Conservation (phyloP, 169 alveolate species). For the Miamiensis avidus region DNA sequence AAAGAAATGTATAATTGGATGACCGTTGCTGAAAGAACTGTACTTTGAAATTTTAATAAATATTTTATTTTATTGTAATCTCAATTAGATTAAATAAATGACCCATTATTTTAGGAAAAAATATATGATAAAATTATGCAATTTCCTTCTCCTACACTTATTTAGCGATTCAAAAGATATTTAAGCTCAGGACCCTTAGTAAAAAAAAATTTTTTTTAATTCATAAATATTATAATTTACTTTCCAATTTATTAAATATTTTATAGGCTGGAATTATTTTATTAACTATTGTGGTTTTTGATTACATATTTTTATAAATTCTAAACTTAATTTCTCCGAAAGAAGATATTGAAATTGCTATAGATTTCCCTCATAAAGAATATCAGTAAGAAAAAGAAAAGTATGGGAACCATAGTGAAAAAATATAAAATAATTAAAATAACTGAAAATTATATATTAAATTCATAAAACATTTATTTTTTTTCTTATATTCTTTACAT, state of each 20-base stretch:
- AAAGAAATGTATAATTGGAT: constrained; percentile 84
- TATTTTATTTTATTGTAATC: not conserved
- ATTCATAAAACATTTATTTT: too few species aligned
- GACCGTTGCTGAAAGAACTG: constrained; percentile 83
- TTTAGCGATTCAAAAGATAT: constrained; percentile 23
- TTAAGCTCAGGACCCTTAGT: constrained; percentile 14
- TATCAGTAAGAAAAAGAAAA: constrained; percentile 27
- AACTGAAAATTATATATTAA: not conserved
- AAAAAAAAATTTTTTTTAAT: too few species aligned
- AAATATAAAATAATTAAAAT: too few species aligned
- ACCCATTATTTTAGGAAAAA: constrained; percentile 9
- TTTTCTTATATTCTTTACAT: not conserved
- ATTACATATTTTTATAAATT: constrained; percentile 18
- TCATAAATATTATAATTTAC: too few species aligned
- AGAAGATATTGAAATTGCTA: constrained; percentile 47
- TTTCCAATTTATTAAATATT: too few species aligned
- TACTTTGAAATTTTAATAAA: not conserved
- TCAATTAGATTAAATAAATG: too few species aligned
- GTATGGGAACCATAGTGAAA: constrained; percentile 50
- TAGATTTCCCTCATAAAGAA: constrained; percentile 33
- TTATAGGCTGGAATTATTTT: constrained; percentile 19
- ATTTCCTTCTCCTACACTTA: constrained; percentile 14
- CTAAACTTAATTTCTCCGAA: constrained; percentile 18
- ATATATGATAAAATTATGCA: constrained; percentile 64
- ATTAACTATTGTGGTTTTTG: constrained; percentile 6